Base-by-base conservation (phyloP, 2,329 filamentous ascomycete species). In the Falciphora oryzae region DNA sequence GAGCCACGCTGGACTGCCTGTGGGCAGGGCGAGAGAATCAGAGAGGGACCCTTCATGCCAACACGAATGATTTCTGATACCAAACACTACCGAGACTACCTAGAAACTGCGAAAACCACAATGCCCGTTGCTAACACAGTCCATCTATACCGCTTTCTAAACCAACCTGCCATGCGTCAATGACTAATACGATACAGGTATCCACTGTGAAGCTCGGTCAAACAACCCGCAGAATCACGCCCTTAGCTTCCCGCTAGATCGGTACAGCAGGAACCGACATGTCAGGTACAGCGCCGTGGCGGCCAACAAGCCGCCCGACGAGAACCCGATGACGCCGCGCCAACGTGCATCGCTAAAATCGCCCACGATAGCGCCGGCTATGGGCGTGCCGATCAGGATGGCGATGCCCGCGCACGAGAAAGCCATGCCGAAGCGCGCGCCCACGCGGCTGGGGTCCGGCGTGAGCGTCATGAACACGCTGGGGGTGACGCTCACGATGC, bases 281-380 rank as follows among this genome's bases (percentile, higher is more conserved):
- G 11, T 6, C 3, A 27, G 14, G 11, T 63, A 58, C 22, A 63
- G 35, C 31, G 32, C 25, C 14, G 57, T 28, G n/a, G 31, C 62
- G 92, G 87, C 89, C 5, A 89, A 87, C 59, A 93, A 93, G 0
- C 92, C 93, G 10, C 87, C 89, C 14, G 80, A 75, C 0, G 70
- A 67, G 60, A 74, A 78, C 7, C 71, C 69, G 62, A 77, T 75
- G 0, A 71, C 71, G 2, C 71, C 73, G 59, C 68, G 64, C 75
- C 76, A 78, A 32, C 70, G 64, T 2, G 66, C 63, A 10, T 71
- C 66, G n/a, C 66, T 68, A 29, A 69, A 70, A 4, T 66, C 66
- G 1, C 71, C 72, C 64, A 78, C 72, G 71, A 76, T 81, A 63
- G 71, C 86, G 74, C 85, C 76, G 78, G 73, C 82, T 77, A 71